Percentiles rank a stretch among this genome's conserved stretches.
These are phyloP conservation scores for Hyphopichia fennica DNA, from an alignment of 1,139 yeast species.

Conservation along the genomic window DNA sequence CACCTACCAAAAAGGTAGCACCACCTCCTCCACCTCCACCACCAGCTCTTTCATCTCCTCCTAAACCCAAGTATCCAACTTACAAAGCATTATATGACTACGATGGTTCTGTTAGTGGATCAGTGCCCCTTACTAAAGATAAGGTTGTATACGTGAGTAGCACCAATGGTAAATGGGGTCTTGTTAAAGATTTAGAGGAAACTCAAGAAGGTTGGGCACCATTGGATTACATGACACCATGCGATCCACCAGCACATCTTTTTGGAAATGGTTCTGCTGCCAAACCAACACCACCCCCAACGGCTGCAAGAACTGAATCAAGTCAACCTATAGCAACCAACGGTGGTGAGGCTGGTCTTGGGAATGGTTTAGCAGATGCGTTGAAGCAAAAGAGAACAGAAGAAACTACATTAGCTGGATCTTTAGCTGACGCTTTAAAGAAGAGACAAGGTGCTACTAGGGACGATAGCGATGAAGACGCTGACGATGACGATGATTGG, in stretches of 20 bases:
- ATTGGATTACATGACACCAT: conserved; percentile 78
- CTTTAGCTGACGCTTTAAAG: conserved; percentile 86
- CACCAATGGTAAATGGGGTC: conserved; percentile 84
- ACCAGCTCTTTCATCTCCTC: conserved; percentile 61
- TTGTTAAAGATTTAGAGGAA: conserved; percentile 77
- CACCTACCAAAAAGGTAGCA: conserved; percentile 40
- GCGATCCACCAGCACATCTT: conserved; percentile 42
- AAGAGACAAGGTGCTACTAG: conserved; percentile 80
- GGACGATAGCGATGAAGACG: conserved; percentile 71
- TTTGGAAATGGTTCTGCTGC: conserved; percentile 27
- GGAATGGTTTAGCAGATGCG: conserved; percentile 75
- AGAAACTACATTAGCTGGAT: conserved; percentile 72
- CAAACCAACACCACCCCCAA: conserved; percentile 33
- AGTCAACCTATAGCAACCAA: conserved; percentile 8
- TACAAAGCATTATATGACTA: conserved; percentile 88
- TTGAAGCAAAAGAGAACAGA: conserved; percentile 65
- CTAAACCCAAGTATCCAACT: conserved; percentile 70
- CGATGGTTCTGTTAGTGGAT: conserved; percentile 80
- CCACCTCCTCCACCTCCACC: conserved; percentile 56
- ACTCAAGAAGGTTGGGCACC: conserved; percentile 96
- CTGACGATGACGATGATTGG: conserved; percentile 56
- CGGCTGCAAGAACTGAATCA: conserved; percentile 8
- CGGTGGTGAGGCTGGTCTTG: conserved; percentile 34
- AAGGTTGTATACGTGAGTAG: conserved; percentile 70
- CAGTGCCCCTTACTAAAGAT: conserved; percentile 75